Evolutionary conservation across 495 filamentous ascomycete species (phyloP).

Genomic region (Talaromyces wortmannii): DNA sequence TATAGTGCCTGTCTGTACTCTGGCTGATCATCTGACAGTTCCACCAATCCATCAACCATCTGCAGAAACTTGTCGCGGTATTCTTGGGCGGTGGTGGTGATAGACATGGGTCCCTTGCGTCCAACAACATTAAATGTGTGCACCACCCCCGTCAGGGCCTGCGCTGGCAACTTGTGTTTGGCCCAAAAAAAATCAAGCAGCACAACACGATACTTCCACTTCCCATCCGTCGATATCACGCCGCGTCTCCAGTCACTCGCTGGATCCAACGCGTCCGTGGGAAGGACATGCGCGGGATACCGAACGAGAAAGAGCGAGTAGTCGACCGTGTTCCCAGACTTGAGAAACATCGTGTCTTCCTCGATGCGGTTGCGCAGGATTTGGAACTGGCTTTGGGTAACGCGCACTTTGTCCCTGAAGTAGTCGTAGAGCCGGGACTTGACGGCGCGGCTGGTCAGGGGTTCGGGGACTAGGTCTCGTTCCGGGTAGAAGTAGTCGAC

Average conservation of each 20-base stretch:
- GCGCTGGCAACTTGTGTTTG: slow-evolving; percentile 56
- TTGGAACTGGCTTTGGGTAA: slow-evolving; percentile 42
- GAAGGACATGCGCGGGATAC: slow-evolving; percentile 26
- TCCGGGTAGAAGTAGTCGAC: slow-evolving; percentile 67
- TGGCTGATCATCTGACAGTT: slow-evolving; percentile 19
- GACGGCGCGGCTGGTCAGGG: slow-evolving; percentile 50
- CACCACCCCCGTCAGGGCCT: slow-evolving; percentile 54
- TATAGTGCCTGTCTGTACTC: too few species aligned
- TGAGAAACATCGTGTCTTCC: slow-evolving; percentile 53
- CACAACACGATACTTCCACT: slow-evolving; percentile 55
- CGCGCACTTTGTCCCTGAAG: slow-evolving; percentile 57
- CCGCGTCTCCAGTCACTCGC: slow-evolving; percentile 50
- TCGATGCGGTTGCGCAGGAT: slow-evolving; percentile 41
- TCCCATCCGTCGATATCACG: slow-evolving; percentile 47
- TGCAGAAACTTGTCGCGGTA: slow-evolving; percentile 57
- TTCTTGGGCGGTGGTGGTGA: slow-evolving; percentile 59
- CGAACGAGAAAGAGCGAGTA: slow-evolving; percentile 64
- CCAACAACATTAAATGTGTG: slow-evolving; percentile 52
- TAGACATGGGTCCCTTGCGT: slow-evolving; percentile 58
- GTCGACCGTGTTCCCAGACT: slow-evolving; percentile 55
- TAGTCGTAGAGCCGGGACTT: slow-evolving; percentile 52
- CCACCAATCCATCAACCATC: slow-evolving; percentile 51
- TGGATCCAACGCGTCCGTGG: slow-evolving; percentile 38
- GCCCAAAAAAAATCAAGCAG: slow-evolving; percentile 70
- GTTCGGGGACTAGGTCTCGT: slow-evolving; percentile 54